Conservation (phyloP, 2,329 filamentous ascomycete genomes). For the Neopestalotiopsis sp. region DNA sequence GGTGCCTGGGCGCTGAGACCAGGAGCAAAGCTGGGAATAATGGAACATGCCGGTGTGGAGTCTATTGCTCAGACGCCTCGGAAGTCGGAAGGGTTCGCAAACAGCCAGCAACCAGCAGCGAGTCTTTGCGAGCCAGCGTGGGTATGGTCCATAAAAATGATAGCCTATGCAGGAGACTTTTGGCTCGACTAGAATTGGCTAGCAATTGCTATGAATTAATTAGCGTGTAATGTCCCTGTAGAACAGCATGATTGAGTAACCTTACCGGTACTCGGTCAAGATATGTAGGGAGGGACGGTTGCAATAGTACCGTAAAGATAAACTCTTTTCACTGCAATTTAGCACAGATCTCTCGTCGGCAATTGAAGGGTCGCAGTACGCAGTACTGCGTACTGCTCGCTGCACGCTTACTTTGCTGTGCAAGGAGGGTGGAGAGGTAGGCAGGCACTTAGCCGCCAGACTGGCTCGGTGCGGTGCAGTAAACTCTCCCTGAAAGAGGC, state of each 20-base stretch:
- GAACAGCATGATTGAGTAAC: neutral
- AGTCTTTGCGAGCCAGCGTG: neutral
- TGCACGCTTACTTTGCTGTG: neutral
- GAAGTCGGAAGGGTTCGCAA: neutral
- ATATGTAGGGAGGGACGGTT: neutral
- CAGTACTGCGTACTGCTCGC: neutral
- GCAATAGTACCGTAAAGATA: neutral
- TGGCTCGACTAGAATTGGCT: constrained; percentile 5
- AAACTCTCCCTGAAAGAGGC: neutral
- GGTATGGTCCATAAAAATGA: neutral
- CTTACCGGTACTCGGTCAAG: neutral
- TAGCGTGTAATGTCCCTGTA: neutral
- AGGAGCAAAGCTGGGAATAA: neutral
- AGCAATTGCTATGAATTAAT: neutral
- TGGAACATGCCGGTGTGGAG: neutral
- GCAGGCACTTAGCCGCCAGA: neutral
- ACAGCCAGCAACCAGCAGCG: too few species aligned
- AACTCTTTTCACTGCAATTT: neutral
- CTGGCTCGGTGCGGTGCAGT: neutral
- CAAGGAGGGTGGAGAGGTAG: neutral
- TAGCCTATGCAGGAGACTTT: constrained; percentile 12
- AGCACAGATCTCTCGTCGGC: neutral
- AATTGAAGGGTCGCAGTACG: neutral
- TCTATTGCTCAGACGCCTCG: neutral
- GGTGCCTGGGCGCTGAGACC: neutral